A percentile compares a stretch with the other conserved stretches of the same genome.
phyloP scores from a whole-genome alignment of 345 rosid species.

The Noccaea bulbosa region DNA sequence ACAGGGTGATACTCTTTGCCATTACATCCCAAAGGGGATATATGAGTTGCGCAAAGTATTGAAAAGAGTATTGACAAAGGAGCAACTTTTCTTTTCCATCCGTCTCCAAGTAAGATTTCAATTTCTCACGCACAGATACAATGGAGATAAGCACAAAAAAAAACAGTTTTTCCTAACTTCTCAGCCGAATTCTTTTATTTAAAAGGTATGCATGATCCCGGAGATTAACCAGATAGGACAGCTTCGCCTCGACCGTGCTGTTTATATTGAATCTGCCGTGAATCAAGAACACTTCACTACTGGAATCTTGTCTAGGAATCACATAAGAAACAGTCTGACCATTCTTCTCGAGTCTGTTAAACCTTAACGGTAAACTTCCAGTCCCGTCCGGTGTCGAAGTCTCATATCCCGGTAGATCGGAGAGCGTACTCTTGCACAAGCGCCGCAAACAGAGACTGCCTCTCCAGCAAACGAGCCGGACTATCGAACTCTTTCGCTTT shows the following conservation, averaged over 20 bases:
- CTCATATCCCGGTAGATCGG: slow-evolving; percentile 69
- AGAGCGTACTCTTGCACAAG: slow-evolving; percentile 93
- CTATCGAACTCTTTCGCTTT: slow-evolving; percentile 76
- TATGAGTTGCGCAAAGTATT: slow-evolving; percentile 78
- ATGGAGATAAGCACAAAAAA: no score
- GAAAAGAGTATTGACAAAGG: slow-evolving; percentile 54
- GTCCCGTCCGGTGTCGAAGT: neutral
- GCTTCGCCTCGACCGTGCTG: slow-evolving; percentile 76
- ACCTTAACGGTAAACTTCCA: neutral
- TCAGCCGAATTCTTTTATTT: neutral
- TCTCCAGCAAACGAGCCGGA: slow-evolving; percentile 73
- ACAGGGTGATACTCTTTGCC: slow-evolving; percentile 72
- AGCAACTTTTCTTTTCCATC: slow-evolving; percentile 89
- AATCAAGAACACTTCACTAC: no score
- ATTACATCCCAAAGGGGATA: slow-evolving; percentile 88
- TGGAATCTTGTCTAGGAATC: neutral
- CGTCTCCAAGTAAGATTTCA: slow-evolving; percentile 69
- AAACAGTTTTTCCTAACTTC: slow-evolving; percentile 1
- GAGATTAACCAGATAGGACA: slow-evolving; percentile 76
- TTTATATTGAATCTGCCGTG: neutral
- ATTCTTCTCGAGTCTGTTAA: neutral
- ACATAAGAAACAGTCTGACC: slow-evolving; percentile 7
- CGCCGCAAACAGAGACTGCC: slow-evolving; percentile 73
- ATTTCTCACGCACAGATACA: no score
- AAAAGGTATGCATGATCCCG: slow-evolving; percentile 92